phyloP scores from a whole-genome alignment of 2,329 filamentous ascomycete species.

The Rosellinia necatrix region DNA sequence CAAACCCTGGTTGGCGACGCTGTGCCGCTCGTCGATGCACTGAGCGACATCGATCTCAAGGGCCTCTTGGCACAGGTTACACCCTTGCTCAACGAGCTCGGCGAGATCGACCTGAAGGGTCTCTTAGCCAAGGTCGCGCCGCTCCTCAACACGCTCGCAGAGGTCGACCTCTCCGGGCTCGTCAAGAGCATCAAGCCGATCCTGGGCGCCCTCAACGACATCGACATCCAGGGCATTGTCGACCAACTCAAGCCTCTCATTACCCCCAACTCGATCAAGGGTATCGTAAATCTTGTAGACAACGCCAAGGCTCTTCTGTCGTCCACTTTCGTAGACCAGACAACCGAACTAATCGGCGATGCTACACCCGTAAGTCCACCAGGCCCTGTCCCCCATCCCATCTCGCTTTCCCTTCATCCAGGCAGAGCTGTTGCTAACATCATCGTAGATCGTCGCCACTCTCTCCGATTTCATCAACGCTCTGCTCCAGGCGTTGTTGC shows the following conservation, averaged over 20 bases:
- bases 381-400: not conserved
- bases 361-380: conserved; percentile 46
- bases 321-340: conserved; percentile 47
- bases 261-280: conserved; percentile 45
- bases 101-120: conserved; percentile 31
- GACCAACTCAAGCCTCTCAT: conserved; percentile 47
- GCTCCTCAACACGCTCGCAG: conserved; percentile 25
- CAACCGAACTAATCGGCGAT: conserved; percentile 49
- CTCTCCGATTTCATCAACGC: conserved; percentile 39
- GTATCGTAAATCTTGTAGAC: conserved; percentile 43
- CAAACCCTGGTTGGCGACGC: conserved; percentile 44
- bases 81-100: conserved; percentile 44
- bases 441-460: conserved; percentile 36
- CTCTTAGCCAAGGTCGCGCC: conserved; percentile 38
- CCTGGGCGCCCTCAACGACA: conserved; percentile 44
- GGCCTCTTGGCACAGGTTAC: conserved; percentile 43
- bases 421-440: conserved; percentile 12
- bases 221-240: conserved; percentile 45
- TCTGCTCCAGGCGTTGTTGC: conserved; percentile 36
- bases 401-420: not conserved
- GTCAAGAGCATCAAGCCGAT: conserved; percentile 41
- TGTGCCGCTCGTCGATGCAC: conserved; percentile 43
- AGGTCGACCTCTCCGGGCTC: conserved; percentile 21
- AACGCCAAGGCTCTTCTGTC: conserved; percentile 48
- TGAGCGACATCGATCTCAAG: conserved; percentile 45